These are phyloP conservation scores for Pueraria montana DNA, from an alignment of 306 rosid genomes.

Conservation along the genomic window DNA sequence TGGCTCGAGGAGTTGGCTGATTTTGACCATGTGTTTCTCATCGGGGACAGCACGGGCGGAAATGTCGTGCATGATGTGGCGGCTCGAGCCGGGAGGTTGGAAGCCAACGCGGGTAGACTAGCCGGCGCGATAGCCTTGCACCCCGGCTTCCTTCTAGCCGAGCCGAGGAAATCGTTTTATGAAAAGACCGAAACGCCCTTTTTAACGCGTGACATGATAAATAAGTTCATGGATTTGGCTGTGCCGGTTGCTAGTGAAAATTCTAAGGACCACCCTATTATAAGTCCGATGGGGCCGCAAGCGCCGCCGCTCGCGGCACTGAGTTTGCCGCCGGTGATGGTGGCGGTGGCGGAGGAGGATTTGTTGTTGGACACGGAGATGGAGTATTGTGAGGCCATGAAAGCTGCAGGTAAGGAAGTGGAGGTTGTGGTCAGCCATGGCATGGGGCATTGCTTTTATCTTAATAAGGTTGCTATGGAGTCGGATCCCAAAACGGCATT, in stretches of 20 bases:
- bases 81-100: neutral
- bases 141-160: neutral
- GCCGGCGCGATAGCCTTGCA: neutral
- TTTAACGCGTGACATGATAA: neutral
- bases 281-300: constrained; percentile 1
- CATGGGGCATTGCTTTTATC: constrained; percentile 5
- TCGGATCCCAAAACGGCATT: neutral
- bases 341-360: constrained; percentile 9
- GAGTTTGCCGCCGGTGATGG: constrained; percentile 7
- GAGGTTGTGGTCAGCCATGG: neutral
- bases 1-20: neutral
- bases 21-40: neutral
- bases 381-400: constrained; percentile 23
- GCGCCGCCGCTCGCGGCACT: neutral
- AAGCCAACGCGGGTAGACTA: neutral
- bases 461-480: neutral
- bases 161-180: neutral
- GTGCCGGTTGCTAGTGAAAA: neutral
- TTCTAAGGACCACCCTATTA: neutral
- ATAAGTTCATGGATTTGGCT: neutral
- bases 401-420: neutral
- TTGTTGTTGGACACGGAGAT: neutral
- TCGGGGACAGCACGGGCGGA: neutral
- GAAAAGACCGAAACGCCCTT: neutral
- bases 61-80: constrained; percentile 8